Evolutionary conservation across 192 early-diverging fungal species (phyloP), one percentile per base, ranked within the genome.

Genomic region (Linnemannia schmuckeri): DNA sequence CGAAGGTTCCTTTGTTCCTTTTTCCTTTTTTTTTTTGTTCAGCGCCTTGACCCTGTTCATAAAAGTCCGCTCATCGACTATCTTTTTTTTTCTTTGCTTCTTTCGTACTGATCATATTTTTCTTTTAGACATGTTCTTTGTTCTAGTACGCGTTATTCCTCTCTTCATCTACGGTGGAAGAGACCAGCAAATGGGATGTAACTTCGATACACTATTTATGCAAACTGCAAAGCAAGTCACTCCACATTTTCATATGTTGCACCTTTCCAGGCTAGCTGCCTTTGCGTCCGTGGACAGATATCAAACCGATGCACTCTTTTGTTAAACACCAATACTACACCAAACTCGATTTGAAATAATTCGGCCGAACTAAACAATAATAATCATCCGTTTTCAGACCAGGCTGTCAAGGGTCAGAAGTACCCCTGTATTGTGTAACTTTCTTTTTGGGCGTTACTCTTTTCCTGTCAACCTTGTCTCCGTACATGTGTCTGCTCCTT

Each of bases 261-360:
- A 52, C 42, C 42, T 10, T 44, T 44, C 42, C 42, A 44, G 37
- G 42, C 47, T 49, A 15, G 1, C 15, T 22, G 37, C 18, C 20
- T 20, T 52, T 5, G 49, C 17, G 47, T 49, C 42, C 47, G 47
- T 49, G 47, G 47, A 4, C 15, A 4, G 17, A 15, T 13, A 4
- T 18, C 15, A 18, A 13, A 18, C 49, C 49, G 2, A 52, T 22
- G 3, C 17, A 52, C 61, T 30, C 33, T 30, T 33, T 30, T 66
- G 30, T 66, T 66, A 1, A 30, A 13, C 2, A 22, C 17, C 49
- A 6, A 42, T 6, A 42, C 17, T 22, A 22, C 1, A 52, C 35
- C 24, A 63, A 69, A 30, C 44, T 24, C 38, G 70, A 57, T 57
- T 55, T 55, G 52, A 75, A 57, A 55, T 52, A 55, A 57, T 75